Evolutionary conservation across 441 rosid genomes (phyloP).

Genomic region (Eutrema salsugineum): DNA sequence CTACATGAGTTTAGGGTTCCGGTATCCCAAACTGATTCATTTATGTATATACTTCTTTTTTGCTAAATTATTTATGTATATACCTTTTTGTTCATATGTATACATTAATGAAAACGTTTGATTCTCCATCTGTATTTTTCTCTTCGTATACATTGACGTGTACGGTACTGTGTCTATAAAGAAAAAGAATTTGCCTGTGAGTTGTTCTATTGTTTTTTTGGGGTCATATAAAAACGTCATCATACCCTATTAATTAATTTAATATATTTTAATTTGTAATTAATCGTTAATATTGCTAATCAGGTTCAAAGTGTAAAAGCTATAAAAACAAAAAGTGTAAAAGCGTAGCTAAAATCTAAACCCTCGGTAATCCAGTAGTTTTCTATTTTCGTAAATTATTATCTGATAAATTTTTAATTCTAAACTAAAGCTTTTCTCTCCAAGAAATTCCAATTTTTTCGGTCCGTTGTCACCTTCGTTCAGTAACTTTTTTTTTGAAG

Average conservation of each 20-base stretch:
- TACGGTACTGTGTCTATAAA: not conserved
- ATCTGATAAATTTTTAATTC: not conserved
- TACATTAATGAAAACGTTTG: not conserved
- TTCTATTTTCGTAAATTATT: not conserved
- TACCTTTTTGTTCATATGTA: not conserved
- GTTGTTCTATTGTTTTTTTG: not conserved
- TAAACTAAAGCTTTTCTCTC: no score
- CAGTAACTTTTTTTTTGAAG: no score
- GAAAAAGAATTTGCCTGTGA: conserved; percentile 4
- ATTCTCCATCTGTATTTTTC: not conserved
- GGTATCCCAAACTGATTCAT: conserved; percentile 19
- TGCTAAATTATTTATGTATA: no score
- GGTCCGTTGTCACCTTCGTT: no score
- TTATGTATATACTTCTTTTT: not conserved
- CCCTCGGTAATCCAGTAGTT: not conserved
- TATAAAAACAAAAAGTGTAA: no score
- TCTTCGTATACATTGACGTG: conserved; percentile 4
- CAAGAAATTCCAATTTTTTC: no score
- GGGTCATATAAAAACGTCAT: not conserved
- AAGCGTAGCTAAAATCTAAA: not conserved
- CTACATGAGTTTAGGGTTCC: conserved; percentile 28
- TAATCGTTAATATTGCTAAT: not conserved
- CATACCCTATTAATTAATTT: not conserved
- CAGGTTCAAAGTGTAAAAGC: not conserved
- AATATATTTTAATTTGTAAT: not conserved